Conservation (phyloP, 495 filamentous ascomycete species). For the Aspergillus taichungensis region DNA sequence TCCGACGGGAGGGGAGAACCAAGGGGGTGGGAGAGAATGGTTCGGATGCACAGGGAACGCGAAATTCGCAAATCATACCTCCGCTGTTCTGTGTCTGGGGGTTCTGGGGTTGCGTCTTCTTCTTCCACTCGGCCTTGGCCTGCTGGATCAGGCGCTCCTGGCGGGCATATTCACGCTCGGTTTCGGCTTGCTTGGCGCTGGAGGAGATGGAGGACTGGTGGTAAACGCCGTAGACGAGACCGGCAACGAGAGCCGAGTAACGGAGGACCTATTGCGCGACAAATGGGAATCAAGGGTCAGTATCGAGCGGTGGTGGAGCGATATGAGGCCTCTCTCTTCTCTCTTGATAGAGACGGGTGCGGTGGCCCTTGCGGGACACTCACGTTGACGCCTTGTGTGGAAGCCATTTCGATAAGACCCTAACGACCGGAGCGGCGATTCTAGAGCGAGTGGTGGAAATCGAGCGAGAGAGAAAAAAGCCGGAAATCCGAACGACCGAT, state of each 20-base stretch:
- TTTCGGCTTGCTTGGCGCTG: slow-evolving; percentile 52
- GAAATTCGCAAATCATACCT: slow-evolving; percentile 42
- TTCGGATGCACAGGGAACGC: not conserved
- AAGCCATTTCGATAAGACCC: slow-evolving; percentile 34
- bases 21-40: not conserved
- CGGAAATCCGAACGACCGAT: slow-evolving; percentile 28
- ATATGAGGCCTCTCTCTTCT: not conserved
- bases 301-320: slow-evolving; percentile 4
- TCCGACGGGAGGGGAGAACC: not conserved
- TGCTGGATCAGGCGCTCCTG: slow-evolving; percentile 81
- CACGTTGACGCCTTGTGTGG: slow-evolving; percentile 43
- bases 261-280: slow-evolving; percentile 68
- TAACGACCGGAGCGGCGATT: slow-evolving; percentile 18
- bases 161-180: slow-evolving; percentile 73
- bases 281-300: slow-evolving; percentile 3
- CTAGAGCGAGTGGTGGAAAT: slow-evolving; percentile 9
- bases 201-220: slow-evolving; percentile 73
- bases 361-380: slow-evolving; percentile 19
- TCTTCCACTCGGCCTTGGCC: slow-evolving; percentile 83
- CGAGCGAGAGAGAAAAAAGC: slow-evolving; percentile 11
- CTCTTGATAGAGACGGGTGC: slow-evolving; percentile 7
- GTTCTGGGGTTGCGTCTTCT: slow-evolving; percentile 55
- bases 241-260: slow-evolving; percentile 79
- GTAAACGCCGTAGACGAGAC: slow-evolving; percentile 85
- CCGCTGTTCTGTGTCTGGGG: slow-evolving; percentile 39